These are phyloP conservation scores for Picea glauca DNA, from an alignment of 75 land plant species.

Conservation along the genomic window DNA sequence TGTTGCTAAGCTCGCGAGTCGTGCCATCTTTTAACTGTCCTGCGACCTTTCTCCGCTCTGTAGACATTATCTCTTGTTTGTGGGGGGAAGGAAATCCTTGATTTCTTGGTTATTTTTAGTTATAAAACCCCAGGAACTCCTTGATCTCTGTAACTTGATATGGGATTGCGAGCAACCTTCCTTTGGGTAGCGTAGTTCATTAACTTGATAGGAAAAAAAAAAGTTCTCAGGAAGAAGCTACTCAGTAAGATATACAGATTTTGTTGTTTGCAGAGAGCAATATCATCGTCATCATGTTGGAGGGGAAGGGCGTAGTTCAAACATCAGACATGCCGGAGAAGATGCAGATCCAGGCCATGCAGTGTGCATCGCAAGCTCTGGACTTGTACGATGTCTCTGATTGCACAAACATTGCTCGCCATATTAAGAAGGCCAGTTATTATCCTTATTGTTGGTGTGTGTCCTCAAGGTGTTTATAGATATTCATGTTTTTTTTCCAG, in stretches of 20 bases:
- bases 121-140: too few relatives aligned
- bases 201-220: neutral
- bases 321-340: slow-evolving; percentile 83
- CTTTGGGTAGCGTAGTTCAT: neutral
- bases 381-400: slow-evolving; percentile 69
- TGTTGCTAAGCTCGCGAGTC: too few relatives aligned
- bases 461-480: too few relatives aligned
- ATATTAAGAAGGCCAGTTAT: slow-evolving; percentile 64
- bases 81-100: neutral
- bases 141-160: neutral
- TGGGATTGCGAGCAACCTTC: neutral
- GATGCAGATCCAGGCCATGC: slow-evolving; percentile 88
- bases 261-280: neutral
- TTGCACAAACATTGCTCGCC: slow-evolving; percentile 69
- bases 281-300: slow-evolving; percentile 45
- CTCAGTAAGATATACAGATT: too few relatives aligned
- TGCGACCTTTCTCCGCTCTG: neutral
- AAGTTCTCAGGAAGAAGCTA: too few relatives aligned
- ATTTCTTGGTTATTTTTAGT: neutral
- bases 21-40: neutral
- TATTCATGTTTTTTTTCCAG: too few relatives aligned
- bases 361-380: slow-evolving; percentile 76
- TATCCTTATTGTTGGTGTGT: neutral
- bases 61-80: neutral
- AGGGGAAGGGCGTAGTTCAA: slow-evolving; percentile 72